phyloP scores from a whole-genome alignment of 495 filamentous ascomycete genomes.

The Talaromyces adpressus region DNA sequence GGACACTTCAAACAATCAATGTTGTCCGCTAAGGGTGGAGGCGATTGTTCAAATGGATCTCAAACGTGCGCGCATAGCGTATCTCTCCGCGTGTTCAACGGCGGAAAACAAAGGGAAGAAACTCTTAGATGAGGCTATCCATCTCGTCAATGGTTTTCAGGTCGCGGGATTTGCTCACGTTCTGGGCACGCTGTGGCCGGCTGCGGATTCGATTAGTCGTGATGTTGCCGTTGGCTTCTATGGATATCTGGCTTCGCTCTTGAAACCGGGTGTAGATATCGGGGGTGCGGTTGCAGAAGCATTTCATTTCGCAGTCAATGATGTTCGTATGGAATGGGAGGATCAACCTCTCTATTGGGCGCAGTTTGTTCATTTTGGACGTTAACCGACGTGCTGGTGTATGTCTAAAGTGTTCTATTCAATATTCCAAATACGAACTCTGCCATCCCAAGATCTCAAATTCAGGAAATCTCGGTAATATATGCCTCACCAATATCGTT shows the following conservation, averaged over 20 bases:
- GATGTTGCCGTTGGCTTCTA: constrained; percentile 13
- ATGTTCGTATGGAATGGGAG: neutral
- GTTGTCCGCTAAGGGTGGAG: constrained; percentile 9
- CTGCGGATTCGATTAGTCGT: constrained; percentile 11
- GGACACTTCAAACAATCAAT: constrained; percentile 10
- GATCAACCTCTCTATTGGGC: constrained; percentile 7
- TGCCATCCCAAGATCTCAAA: no score
- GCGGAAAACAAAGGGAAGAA: constrained; percentile 10
- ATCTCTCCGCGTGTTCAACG: constrained; percentile 22
- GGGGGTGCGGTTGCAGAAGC: neutral
- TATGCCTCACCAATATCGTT: no score
- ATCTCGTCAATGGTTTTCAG: constrained; percentile 26
- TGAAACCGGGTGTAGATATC: neutral
- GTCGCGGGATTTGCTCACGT: constrained; percentile 26
- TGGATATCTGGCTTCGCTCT: neutral
- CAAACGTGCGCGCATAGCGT: constrained; percentile 17
- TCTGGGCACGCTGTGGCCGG: constrained; percentile 17
- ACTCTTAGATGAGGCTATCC: constrained; percentile 23
- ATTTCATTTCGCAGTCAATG: constrained; percentile 1
- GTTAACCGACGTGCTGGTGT: neutral
- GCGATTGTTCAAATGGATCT: constrained; percentile 3
- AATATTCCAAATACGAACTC: no score
- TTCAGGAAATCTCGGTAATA: no score
- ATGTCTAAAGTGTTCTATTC: no score
- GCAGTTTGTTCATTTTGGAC: constrained; percentile 9